Conservation (phyloP, 768 basidiomycete species). For the Boletellus sp. region DNA sequence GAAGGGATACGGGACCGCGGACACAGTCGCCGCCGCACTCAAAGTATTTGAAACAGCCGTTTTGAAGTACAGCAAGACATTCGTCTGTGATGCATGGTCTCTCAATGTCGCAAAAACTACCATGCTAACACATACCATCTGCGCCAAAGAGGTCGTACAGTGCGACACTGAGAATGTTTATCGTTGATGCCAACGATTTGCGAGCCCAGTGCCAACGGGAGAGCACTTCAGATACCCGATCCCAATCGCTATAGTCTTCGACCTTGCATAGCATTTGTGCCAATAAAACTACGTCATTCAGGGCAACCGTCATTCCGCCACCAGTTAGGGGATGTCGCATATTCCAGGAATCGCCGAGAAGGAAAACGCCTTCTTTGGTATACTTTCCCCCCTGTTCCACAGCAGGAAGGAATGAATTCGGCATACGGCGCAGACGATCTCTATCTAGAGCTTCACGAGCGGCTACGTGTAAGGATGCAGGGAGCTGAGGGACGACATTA, state of each 20-base stretch:
- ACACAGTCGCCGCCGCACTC: conserved; percentile 89
- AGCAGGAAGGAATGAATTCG: conserved; percentile 89
- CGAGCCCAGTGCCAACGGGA: conserved; percentile 82
- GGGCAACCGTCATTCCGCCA: conserved; percentile 96
- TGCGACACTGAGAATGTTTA: conserved; percentile 92
- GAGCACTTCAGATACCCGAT: conserved; percentile 47
- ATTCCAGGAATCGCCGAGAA: conserved; percentile 96
- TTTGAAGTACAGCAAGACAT: conserved; percentile 57
- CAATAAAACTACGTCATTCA: conserved; percentile 80
- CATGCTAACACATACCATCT: conserved; percentile 60
- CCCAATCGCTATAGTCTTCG: conserved; percentile 45
- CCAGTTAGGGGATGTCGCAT: conserved; percentile 99
- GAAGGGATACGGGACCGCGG: conserved; percentile 82
- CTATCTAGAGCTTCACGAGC: conserved; percentile 68
- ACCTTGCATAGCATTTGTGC: conserved; percentile 54
- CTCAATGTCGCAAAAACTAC: neutral
- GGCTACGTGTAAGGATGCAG: conserved; percentile 61
- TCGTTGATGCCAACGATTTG: conserved; percentile 77
- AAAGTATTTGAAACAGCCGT: conserved; percentile 97
- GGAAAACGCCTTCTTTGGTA: conserved; percentile 66
- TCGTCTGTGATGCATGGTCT: conserved; percentile 45
- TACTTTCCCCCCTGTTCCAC: conserved; percentile 54
- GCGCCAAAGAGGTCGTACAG: conserved; percentile 94
- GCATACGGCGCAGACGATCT: conserved; percentile 86
- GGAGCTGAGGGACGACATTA: conserved; percentile 79